These are phyloP conservation scores for Nothomitra cinnamomea DNA, from an alignment of 2,329 filamentous ascomycete species.

Conservation along the genomic window DNA sequence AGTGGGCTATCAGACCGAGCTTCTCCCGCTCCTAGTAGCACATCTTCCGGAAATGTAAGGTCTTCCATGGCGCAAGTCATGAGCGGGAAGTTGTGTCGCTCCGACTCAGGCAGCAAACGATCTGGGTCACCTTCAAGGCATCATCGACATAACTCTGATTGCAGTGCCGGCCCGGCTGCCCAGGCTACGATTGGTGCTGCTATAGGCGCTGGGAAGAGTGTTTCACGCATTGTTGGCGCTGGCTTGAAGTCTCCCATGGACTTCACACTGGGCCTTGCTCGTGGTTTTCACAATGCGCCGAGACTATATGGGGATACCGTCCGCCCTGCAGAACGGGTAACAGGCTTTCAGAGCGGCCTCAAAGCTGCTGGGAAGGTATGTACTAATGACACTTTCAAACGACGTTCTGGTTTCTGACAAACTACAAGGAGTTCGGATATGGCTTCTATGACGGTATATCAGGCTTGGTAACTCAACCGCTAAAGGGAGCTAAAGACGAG, in stretches of 20 bases:
- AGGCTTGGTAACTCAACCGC: conserved; percentile 63
- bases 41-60: not conserved
- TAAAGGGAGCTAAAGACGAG: conserved; percentile 49
- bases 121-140: not conserved
- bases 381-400: not conserved
- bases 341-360: conserved; percentile 57
- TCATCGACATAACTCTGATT: not conserved
- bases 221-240: conserved; percentile 56
- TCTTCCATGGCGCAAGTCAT: conserved; percentile 17
- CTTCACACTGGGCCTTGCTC: conserved; percentile 64
- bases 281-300: conserved; percentile 78
- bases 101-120: conserved; percentile 4
- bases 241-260: conserved; percentile 70
- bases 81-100: conserved; percentile 16
- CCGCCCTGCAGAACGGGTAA: conserved; percentile 61
- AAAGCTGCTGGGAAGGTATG: conserved; percentile 53
- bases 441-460: conserved; percentile 71
- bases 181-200: conserved; percentile 20
- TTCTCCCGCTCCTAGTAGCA: not conserved
- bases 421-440: conserved; percentile 44
- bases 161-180: conserved; percentile 1
- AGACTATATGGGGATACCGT: conserved; percentile 75
- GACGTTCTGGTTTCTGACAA: conserved; percentile 7
- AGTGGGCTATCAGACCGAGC: not conserved
- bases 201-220: conserved; percentile 46